Evolutionary conservation across 768 basidiomycete genomes (phyloP), one percentile per base, ranked within the genome.

Genomic region (Boletus pseudopeckii): DNA sequence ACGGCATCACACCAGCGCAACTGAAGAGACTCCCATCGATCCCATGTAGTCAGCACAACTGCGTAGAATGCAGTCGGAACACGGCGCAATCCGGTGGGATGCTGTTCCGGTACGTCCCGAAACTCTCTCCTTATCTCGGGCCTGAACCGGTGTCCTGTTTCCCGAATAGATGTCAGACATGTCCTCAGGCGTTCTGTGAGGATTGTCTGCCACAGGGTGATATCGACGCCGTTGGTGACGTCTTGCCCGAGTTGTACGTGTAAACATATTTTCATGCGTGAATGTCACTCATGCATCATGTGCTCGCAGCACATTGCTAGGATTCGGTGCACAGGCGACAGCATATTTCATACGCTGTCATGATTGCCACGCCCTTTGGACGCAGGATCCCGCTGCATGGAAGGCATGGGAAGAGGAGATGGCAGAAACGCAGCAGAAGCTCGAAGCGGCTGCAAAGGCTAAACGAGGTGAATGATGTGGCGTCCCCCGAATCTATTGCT

Each of bases 111-210:
- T 82, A 55, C 2, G 68, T 38, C 10, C 37, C 32, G 20, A 24
- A 32, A 18, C 22, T 15, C 18, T 13, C 4, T 34, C 20, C 44
- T 48, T 42, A 34, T 49, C 42, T 48, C 20, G 40, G 46, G n/a
- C 6, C 40, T 59, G n/a, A 60, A n/a, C 37, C 7, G 15, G 41
- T 45, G 17, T 10, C 30, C 15, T 13, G 9, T 17, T 43, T 24
- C 17, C 13, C 36, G 18, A 45, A 18, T 47, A 83, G 82, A 55
- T 85, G 83, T 56, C 80, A 77, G 52, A 83, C 81, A 1, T 85
- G 84, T 61, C 76, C 80, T 15, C 67, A 74, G 48, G 81, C 84
- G 2, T 81, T 78, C 55, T 85, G 84, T 65, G 81, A 84, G 50
- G 84, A 85, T 57, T 85, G 84, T 63, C 56, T 85, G 38, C 77